These are phyloP conservation scores for Phoenix dactylifera DNA, from an alignment of 176 grass and related monocot species.

Conservation along the genomic window DNA sequence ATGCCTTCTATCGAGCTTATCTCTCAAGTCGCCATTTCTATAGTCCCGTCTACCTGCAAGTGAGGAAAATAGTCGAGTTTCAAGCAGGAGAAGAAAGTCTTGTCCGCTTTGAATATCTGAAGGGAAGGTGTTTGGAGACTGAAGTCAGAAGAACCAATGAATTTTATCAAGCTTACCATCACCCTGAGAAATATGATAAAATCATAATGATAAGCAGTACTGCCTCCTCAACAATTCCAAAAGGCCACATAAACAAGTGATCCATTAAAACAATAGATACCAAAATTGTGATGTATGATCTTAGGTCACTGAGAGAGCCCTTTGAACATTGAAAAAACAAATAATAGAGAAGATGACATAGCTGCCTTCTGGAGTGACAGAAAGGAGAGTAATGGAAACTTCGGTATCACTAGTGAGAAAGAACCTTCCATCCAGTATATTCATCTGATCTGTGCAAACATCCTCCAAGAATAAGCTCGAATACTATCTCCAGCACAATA, in stretches of 20 bases:
- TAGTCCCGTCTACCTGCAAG: slow-evolving; percentile 46
- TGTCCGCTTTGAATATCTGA: slow-evolving; percentile 3
- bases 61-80: slow-evolving; percentile 8
- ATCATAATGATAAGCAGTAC: slow-evolving; percentile 46
- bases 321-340: slow-evolving; percentile 20
- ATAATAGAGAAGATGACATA: slow-evolving; percentile 20
- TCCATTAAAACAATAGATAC: slow-evolving; percentile 42
- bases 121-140: slow-evolving; percentile 18
- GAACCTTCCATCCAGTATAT: slow-evolving; percentile 26
- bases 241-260: slow-evolving; percentile 35
- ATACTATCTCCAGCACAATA: slow-evolving; percentile 19
- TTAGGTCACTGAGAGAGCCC: slow-evolving; percentile 32
- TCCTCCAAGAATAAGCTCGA: slow-evolving; percentile 30
- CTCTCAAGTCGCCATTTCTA: slow-evolving; percentile 60
- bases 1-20: slow-evolving; percentile 60
- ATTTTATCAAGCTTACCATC: slow-evolving; percentile 57
- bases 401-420: slow-evolving; percentile 9
- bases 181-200: slow-evolving; percentile 50
- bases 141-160: slow-evolving; percentile 23
- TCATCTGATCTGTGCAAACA: slow-evolving; percentile 26
- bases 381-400: slow-evolving; percentile 18
- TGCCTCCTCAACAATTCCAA: slow-evolving; percentile 40
- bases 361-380: slow-evolving; percentile 32
- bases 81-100: slow-evolving; percentile 8
- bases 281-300: slow-evolving; percentile 32